Percentiles rank a stretch among this genome's conserved stretches.
These are phyloP conservation scores for Aspergillus biplanus DNA, from an alignment of 495 filamentous ascomycete genomes.

Conservation along the genomic window DNA sequence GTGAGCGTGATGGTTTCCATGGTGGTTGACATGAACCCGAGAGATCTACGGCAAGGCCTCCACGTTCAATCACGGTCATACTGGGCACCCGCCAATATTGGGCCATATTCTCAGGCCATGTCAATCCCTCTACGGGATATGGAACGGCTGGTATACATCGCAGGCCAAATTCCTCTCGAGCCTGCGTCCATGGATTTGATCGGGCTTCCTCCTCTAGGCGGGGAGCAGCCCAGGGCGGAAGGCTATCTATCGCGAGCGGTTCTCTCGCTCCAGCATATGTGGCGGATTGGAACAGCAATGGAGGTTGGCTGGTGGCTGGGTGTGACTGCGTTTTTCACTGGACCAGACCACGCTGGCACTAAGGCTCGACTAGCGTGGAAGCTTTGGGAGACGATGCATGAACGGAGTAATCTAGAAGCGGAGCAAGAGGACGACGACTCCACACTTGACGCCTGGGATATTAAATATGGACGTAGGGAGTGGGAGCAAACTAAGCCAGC, in stretches of 20 bases:
- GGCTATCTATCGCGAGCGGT: constrained; percentile 53
- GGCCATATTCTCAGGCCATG: constrained; percentile 93
- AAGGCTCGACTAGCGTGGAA: constrained; percentile 49
- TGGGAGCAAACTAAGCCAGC: constrained; percentile 26
- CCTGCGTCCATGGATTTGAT: constrained; percentile 75
- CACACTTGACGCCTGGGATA: constrained; percentile 75
- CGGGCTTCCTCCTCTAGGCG: constrained; percentile 4
- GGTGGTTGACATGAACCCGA: constrained; percentile 42
- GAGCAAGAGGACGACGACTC: constrained; percentile 47
- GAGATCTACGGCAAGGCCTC: constrained; percentile 56
- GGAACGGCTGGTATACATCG: constrained; percentile 60
- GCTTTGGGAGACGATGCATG: constrained; percentile 57
- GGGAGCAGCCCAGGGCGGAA: constrained; percentile 29
- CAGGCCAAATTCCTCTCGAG: constrained; percentile 89
- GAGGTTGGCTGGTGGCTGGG: constrained; percentile 73
- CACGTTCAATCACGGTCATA: constrained; percentile 94
- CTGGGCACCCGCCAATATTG: constrained; percentile 98
- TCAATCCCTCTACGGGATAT: constrained; percentile 50
- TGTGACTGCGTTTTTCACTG: constrained; percentile 70
- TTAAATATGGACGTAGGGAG: constrained; percentile 54
- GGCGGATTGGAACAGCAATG: constrained; percentile 76
- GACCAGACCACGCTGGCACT: constrained; percentile 29
- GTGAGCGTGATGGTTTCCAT: constrained; percentile 65
- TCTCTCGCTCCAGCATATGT: constrained; percentile 86
- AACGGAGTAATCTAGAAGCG: constrained; percentile 25